phyloP scores from a whole-genome alignment of 495 filamentous ascomycete genomes.

The Stereocaulon alpinum region DNA sequence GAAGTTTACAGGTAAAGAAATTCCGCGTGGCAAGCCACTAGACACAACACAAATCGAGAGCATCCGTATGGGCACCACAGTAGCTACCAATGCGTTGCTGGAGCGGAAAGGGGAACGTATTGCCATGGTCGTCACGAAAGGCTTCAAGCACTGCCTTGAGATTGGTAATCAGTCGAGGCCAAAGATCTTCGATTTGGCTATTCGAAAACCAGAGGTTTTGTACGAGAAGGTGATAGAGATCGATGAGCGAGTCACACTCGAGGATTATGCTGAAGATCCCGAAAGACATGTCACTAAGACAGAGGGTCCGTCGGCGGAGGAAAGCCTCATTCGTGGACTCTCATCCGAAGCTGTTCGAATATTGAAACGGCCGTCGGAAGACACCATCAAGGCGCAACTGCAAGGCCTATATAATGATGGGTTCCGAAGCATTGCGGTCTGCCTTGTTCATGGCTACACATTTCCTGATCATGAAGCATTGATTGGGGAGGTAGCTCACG shows the following conservation, averaged over 20 bases:
- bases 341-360: conserved; percentile 44
- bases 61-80: conserved; percentile 83
- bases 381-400: conserved; percentile 34
- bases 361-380: conserved; percentile 26
- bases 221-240: conserved; percentile 70
- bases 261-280: conserved; percentile 81
- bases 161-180: conserved; percentile 81
- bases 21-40: conserved; percentile 69
- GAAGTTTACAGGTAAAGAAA: conserved; percentile 61
- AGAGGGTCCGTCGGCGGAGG: conserved; percentile 36
- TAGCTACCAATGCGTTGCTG: conserved; percentile 82
- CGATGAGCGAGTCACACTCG: conserved; percentile 74
- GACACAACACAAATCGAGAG: conserved; percentile 79
- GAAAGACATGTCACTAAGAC: conserved; percentile 37
- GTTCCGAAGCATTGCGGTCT: conserved; percentile 43
- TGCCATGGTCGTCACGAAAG: conserved; percentile 82
- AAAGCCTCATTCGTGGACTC: conserved; percentile 37
- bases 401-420: conserved; percentile 32
- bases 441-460: conserved; percentile 44
- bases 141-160: conserved; percentile 83
- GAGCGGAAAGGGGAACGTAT: conserved; percentile 92
- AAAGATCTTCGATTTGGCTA: conserved; percentile 74
- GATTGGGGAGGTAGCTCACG: conserved; percentile 39
- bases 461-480: conserved; percentile 44
- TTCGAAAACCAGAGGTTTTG: conserved; percentile 68